phyloP scores from a whole-genome alignment of 345 rosid species.

The Melaleuca alternifolia region DNA sequence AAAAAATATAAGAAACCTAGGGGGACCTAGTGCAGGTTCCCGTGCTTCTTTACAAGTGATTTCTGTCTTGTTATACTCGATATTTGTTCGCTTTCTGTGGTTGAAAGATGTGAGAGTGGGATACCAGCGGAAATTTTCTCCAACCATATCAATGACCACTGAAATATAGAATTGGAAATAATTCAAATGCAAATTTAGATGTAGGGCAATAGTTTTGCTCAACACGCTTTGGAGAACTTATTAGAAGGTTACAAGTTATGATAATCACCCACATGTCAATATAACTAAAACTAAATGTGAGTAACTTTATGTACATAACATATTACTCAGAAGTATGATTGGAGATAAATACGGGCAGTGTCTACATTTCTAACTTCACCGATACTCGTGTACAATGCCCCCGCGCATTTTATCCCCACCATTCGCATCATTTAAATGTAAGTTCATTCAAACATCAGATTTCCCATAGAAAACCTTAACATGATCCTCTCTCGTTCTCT shows the following conservation, averaged over 20 bases:
- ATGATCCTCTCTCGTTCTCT: no score
- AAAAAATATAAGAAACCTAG: background rate
- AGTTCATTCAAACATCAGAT: no score
- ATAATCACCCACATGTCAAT: background rate
- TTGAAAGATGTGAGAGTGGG: no score
- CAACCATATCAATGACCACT: background rate
- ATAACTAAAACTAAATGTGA: background rate
- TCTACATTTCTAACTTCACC: background rate
- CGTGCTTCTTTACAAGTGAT: background rate
- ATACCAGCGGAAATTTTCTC: rapidly evolving
- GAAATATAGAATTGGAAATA: background rate
- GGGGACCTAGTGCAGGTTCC: background rate
- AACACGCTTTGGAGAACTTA: background rate
- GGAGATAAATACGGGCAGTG: background rate
- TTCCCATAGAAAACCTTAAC: no score
- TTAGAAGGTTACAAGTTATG: background rate
- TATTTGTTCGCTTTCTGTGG: no score
- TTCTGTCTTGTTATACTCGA: background rate
- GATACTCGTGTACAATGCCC: background rate
- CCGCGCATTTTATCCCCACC: background rate
- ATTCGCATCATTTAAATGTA: background rate
- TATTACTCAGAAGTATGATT: background rate
- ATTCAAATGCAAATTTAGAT: background rate
- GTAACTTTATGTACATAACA: background rate
- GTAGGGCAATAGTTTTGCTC: background rate